These are phyloP conservation scores for Xerocomus potaroensis DNA, from an alignment of 768 basidiomycete genomes.

Conservation along the genomic window DNA sequence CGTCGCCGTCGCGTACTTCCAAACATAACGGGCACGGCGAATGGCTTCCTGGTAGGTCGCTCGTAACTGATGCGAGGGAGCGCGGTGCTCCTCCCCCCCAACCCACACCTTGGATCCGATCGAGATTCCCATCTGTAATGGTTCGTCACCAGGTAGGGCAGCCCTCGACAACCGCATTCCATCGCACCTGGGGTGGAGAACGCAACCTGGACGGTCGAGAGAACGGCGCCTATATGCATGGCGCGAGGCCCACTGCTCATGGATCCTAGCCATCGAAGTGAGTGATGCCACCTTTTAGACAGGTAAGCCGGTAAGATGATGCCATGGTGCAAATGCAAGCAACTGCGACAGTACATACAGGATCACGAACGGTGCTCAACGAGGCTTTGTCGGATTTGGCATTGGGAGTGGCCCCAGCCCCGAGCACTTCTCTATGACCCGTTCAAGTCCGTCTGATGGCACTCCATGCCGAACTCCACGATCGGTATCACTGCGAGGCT, in stretches of 20 bases:
- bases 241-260: neutral
- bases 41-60: slow-evolving; percentile 63
- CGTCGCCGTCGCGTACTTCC: slow-evolving; percentile 56
- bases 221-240: slow-evolving; percentile 54
- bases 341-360: slow-evolving; percentile 65
- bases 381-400: no score
- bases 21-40: slow-evolving; percentile 72
- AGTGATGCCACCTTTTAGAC: slow-evolving; percentile 70
- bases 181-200: slow-evolving; percentile 62
- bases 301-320: slow-evolving; percentile 8
- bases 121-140: slow-evolving; percentile 68
- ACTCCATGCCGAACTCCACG: slow-evolving; percentile 63
- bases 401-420: no score
- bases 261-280: slow-evolving; percentile 55
- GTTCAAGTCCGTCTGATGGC: slow-evolving; percentile 49
- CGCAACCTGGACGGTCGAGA: slow-evolving; percentile 66
- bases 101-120: slow-evolving; percentile 64
- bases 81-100: slow-evolving; percentile 67
- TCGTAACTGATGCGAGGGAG: slow-evolving; percentile 77
- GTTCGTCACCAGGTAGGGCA: slow-evolving; percentile 53
- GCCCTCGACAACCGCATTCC: slow-evolving; percentile 67
- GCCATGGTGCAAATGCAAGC: neutral
- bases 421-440: no score
- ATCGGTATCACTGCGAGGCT: slow-evolving; percentile 81
- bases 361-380: no score